Evolutionary conservation across 106 monocot genomes (phyloP), one percentile per base, ranked within the genome.

Genomic region (Dioscorea alata): DNA sequence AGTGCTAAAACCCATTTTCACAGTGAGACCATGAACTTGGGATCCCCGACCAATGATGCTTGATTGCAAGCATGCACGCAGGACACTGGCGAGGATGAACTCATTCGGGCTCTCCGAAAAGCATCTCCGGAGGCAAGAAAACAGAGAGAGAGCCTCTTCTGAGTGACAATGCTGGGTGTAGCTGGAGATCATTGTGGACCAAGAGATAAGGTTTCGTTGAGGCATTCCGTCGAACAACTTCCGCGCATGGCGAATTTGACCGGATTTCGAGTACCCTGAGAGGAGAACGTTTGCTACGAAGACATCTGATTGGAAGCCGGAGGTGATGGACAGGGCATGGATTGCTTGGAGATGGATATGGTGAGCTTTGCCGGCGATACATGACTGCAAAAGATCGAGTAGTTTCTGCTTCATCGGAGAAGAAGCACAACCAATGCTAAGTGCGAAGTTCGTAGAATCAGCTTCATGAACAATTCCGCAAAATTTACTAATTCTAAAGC

Each of bases 201-300:
- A 94, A 31, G 94, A 94, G 31, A 90, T 78, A 31, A 80, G 50
- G 50, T 90, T 90, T 51, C 80, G 80, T 6, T 82, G 59, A 17
- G 72, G 75, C 90, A 94, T 90, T 84, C 75, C 28, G n/a, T 94
- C 86, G 73, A 94, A 94, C 77, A 94, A 48, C 8, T 51, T 58
- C 59, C 73, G 83, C 0, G 90, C 89, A 4, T 69, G 33, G 0
- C 13, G 18, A 28, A 83, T 32, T 20, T 23, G 23, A 22, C 70
- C 74, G 21, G 69, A 71, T 31, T 84, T 77, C 0, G 85, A 85
- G 73, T 83, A 94, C 0, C 72, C 81, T 6, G 68, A 73, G 12
- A 93, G 76, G 32, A 94, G 85, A 13, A 90, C 70, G 63, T 94
- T 94, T 76, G 51, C 76, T 16, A 88, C 18, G 79, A 85, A 94